Evolutionary conservation across 2,329 filamentous ascomycete species (phyloP).

Genomic region (Onygenales sp.): DNA sequence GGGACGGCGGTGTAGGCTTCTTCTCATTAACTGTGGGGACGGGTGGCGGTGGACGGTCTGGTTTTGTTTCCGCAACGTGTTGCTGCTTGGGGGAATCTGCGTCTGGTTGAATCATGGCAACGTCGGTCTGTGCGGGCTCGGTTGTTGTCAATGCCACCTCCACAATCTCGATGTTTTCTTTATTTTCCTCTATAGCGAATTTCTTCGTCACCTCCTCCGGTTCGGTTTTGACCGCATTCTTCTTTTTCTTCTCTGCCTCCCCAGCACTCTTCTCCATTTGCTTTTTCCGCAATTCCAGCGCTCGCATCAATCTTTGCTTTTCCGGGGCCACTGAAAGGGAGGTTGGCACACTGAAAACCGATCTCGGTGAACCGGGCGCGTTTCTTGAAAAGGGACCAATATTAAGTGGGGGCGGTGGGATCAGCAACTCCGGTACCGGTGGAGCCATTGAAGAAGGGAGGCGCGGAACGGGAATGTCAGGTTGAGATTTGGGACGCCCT

Average conservation of each 20-base stretch:
- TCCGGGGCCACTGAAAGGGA: slow-evolving; percentile 66
- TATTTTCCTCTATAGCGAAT: not conserved
- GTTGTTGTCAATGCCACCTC: not conserved
- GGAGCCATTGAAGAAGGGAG: slow-evolving; percentile 22
- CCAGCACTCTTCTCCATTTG: slow-evolving; percentile 46
- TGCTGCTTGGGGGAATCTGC: not conserved
- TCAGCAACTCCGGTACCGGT: slow-evolving; percentile 29
- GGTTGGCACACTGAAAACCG: slow-evolving; percentile 34
- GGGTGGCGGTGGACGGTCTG: not conserved
- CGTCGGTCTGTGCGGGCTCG: not conserved
- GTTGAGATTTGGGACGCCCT: slow-evolving; percentile 35
- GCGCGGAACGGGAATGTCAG: slow-evolving; percentile 22
- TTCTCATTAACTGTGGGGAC: not conserved
- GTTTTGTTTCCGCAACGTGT: not conserved
- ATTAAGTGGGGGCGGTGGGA: slow-evolving; percentile 27
- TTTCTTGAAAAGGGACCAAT: slow-evolving; percentile 22
- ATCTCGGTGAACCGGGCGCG: slow-evolving; percentile 25
- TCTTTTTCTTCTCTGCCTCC: slow-evolving; percentile 20
- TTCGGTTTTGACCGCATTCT: slow-evolving; percentile 6
- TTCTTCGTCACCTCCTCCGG: slow-evolving; percentile 9
- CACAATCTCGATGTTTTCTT: slow-evolving; percentile 1
- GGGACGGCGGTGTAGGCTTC: slow-evolving; percentile 8
- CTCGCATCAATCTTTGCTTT: slow-evolving; percentile 88
- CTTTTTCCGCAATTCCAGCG: slow-evolving; percentile 79
- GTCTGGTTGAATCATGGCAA: not conserved